These are phyloP conservation scores for Penicillium brevicompactum DNA, from an alignment of 2,329 filamentous ascomycete genomes.

Conservation along the genomic window DNA sequence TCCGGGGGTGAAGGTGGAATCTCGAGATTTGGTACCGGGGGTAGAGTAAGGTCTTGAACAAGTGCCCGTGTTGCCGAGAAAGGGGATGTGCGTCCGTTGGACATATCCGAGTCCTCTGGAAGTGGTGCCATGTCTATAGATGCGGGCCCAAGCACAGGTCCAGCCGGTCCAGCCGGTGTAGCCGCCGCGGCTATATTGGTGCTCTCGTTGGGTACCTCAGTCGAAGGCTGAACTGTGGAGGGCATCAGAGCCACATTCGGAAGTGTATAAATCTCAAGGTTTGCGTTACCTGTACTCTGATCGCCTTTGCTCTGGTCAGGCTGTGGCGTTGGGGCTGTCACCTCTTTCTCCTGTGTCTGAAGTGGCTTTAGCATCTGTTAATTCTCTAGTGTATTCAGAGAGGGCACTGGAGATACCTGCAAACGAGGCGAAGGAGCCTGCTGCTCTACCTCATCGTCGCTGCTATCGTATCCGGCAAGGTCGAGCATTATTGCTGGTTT, in stretches of 20 bases:
- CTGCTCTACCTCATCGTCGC: conserved; percentile 43
- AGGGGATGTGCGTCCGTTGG: conserved; percentile 44
- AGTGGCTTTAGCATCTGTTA: not conserved
- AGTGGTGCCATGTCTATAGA: conserved; percentile 27
- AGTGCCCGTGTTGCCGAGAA: conserved; percentile 52
- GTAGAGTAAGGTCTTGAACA: conserved; percentile 60
- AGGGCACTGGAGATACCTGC: conserved; percentile 24
- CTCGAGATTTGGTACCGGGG: conserved; percentile 47
- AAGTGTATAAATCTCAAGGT: not conserved
- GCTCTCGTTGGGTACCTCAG: not conserved
- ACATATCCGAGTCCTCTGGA: conserved; percentile 12
- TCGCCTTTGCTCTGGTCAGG: conserved; percentile 10
- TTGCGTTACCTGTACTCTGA: not conserved
- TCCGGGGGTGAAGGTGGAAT: conserved; percentile 51
- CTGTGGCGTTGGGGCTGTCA: not conserved
- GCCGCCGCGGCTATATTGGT: not conserved
- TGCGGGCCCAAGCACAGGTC: conserved; percentile 41
- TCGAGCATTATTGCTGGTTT: conserved; percentile 38
- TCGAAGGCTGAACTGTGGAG: conserved; percentile 4
- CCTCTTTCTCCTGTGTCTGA: conserved; percentile 3
- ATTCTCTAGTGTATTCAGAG: not conserved
- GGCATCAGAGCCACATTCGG: not conserved
- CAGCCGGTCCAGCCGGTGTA: conserved; percentile 20
- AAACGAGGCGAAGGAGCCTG: conserved; percentile 11
- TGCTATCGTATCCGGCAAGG: conserved; percentile 48